Evolutionary conservation across 2,329 filamentous ascomycete species (phyloP), one percentile per base, ranked within the genome.

Genomic region (Incumbomyces lentus): DNA sequence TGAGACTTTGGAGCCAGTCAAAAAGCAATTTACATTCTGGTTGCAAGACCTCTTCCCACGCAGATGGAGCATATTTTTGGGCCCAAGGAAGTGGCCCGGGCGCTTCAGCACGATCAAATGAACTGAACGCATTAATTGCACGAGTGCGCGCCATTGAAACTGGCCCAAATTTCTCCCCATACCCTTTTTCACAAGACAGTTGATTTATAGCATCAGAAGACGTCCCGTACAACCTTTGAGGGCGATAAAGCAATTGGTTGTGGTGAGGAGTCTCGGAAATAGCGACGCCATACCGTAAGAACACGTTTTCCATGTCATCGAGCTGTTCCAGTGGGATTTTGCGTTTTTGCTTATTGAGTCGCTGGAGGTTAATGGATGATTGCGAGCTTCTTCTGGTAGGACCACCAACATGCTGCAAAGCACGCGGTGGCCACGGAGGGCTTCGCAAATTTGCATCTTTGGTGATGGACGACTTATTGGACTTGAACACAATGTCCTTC

Each of bases 21-120:
- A 80, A 81, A 18, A 98, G 66, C 7, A 90, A 79, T 61, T 95
- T 86, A 37, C 70, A 75, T 2, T 84, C 82, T 13, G 70, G 62
- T 58, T 95, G 89, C 10, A 98, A 69, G 1, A 96, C 81, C 48
- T 90, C 79, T 3, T 69, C 69, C 2, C 86, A 80, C 31, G 66
- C 70, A 19, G 63, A 66, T 0, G 92, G 92, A 0, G 84, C 78
- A 64, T 96, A 95, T 59, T 96, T 95, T 34, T 90, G 82, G 1
- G 73, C 63, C 92, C 92, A 98, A 7, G 78, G 66, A 22, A 74
- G 66, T 1, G 70, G 71, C 31, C 51, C 52, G 59, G 96, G 90
- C 55, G 84, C 18, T 41, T 74, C 75, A 7, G 81, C 84, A 51
- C 69, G 75, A 61, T 98, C 92, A 58, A 89, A 95, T 0, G 89